phyloP scores from a whole-genome alignment of 768 basidiomycete species.

The Trametopsis cervina region DNA sequence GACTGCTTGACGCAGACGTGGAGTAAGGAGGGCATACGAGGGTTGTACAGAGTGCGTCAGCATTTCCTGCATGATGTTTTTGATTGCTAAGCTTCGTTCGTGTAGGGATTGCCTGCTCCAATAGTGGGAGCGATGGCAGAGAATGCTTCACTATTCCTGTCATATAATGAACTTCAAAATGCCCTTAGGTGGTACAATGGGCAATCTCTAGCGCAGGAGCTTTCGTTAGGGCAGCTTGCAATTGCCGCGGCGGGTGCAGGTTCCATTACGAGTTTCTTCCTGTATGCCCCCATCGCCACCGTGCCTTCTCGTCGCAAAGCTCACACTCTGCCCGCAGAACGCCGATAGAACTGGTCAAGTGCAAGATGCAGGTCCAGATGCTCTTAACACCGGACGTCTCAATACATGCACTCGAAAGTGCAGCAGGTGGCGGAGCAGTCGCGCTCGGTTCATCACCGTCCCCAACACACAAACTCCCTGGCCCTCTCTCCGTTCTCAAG shows the following conservation, averaged over 20 bases:
- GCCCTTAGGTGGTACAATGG: slow-evolving; percentile 40
- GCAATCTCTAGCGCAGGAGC: slow-evolving; percentile 29
- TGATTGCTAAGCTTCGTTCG: neutral
- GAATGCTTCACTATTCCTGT: slow-evolving; percentile 82
- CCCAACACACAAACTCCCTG: slow-evolving; percentile 42
- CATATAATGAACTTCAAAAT: slow-evolving; percentile 74
- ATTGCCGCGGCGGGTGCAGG: slow-evolving; percentile 87
- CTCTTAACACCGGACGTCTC: slow-evolving; percentile 34
- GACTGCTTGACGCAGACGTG: slow-evolving; percentile 85
- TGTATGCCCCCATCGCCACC: slow-evolving; percentile 48
- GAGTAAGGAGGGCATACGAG: slow-evolving; percentile 72
- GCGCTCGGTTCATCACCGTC: slow-evolving; percentile 6
- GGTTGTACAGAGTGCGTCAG: slow-evolving; percentile 75
- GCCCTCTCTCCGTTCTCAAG: slow-evolving; percentile 62
- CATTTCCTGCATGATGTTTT: neutral
- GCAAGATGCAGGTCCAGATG: slow-evolving; percentile 97
- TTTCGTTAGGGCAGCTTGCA: slow-evolving; percentile 63
- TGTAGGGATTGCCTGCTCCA: slow-evolving; percentile 80
- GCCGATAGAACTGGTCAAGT: slow-evolving; percentile 92
- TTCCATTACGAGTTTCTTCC: slow-evolving; percentile 74
- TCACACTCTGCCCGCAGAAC: slow-evolving; percentile 42
- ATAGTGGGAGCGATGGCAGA: slow-evolving; percentile 89
- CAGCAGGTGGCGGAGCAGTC: too few species aligned
- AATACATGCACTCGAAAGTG: neutral
- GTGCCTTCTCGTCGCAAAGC: neutral